These are phyloP conservation scores for Nicotiana rustica DNA, from an alignment of 305 asterid species.

Conservation along the genomic window DNA sequence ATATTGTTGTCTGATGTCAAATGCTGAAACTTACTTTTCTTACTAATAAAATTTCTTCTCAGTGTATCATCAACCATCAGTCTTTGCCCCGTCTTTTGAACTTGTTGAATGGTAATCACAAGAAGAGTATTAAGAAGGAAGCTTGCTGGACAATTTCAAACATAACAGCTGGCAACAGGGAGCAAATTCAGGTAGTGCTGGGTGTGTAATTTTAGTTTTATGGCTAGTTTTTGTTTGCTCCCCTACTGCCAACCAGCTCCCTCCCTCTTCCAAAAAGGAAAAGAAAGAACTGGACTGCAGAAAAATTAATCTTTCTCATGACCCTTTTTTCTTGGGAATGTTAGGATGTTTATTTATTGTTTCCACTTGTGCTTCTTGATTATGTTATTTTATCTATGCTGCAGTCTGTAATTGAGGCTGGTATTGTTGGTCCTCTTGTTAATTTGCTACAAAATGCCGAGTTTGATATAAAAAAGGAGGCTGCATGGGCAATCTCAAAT, in stretches of 20 bases:
- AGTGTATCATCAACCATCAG: constrained; percentile 71
- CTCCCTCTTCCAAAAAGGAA: background rate
- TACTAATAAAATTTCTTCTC: constrained; percentile 36
- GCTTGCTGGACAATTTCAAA: constrained; percentile 97
- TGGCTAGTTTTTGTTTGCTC: background rate
- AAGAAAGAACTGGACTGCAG: background rate
- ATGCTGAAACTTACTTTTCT: background rate
- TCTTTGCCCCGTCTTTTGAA: constrained; percentile 67
- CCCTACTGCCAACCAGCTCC: background rate
- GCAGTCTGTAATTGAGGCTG: constrained; percentile 78
- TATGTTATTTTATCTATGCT: constrained; percentile 31
- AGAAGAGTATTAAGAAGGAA: constrained; percentile 93
- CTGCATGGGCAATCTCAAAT: constrained; percentile 97
- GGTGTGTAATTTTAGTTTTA: background rate
- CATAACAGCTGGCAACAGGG: constrained; percentile 91
- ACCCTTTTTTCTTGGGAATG: background rate
- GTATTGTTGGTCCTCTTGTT: constrained; percentile 67
- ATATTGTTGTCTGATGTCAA: constrained; percentile 8
- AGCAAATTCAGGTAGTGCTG: constrained; percentile 77
- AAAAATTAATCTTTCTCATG: background rate
- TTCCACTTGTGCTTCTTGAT: background rate
- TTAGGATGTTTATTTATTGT: constrained; percentile 16
- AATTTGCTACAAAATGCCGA: constrained; percentile 79
- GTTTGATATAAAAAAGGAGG: constrained; percentile 93
- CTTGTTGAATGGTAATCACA: constrained; percentile 67